A percentile compares a stretch with the other conserved stretches of the same genome.
These are phyloP conservation scores for Barbatosphaeria neglecta DNA, from an alignment of 495 filamentous ascomycete species.

Conservation along the genomic window DNA sequence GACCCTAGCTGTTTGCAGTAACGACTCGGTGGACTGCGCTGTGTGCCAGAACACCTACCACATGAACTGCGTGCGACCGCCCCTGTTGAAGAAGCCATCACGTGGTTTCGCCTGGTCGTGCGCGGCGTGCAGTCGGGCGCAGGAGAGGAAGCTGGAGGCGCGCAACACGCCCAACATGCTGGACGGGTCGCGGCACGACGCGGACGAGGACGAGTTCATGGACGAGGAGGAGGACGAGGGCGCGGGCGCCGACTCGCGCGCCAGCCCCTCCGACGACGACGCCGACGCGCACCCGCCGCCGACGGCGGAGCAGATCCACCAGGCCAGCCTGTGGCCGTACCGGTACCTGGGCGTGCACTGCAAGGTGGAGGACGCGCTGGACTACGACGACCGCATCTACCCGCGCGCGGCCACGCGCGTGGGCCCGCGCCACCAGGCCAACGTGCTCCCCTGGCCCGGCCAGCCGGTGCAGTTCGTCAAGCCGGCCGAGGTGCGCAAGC, in stretches of 20 bases:
- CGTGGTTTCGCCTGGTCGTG: conserved; percentile 98
- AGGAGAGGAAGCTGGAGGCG: conserved; percentile 85
- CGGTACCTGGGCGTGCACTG: conserved; percentile 94
- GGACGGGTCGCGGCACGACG: conserved; percentile 46
- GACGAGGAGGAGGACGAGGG: conserved; percentile 65
- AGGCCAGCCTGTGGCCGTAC: conserved; percentile 91
- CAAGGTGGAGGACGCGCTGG: conserved; percentile 87
- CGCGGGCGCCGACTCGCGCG: conserved; percentile 41
- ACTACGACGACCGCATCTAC: conserved; percentile 97
- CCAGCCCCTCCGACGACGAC: conserved; percentile 45
- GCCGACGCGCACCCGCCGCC: conserved; percentile 52
- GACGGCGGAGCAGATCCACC: conserved; percentile 81
- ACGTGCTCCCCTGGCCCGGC: conserved; percentile 73
- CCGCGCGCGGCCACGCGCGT: conserved; percentile 88
- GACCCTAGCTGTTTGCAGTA: conserved; percentile 37
- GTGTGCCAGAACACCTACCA: conserved; percentile 92
- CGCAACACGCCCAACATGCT: conserved; percentile 63
- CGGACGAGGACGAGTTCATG: conserved; percentile 64
- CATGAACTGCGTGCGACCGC: conserved; percentile 94
- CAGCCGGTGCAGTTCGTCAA: conserved; percentile 82
- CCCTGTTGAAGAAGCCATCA: conserved; percentile 89
- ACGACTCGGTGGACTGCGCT: conserved; percentile 94
- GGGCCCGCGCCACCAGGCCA: conserved; percentile 85
- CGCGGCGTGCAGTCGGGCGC: conserved; percentile 84
- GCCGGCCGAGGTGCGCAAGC: conserved; percentile 69